Conservation (phyloP, 1,284 basidiomycete species). For the Tranzscheliella williamsii region DNA sequence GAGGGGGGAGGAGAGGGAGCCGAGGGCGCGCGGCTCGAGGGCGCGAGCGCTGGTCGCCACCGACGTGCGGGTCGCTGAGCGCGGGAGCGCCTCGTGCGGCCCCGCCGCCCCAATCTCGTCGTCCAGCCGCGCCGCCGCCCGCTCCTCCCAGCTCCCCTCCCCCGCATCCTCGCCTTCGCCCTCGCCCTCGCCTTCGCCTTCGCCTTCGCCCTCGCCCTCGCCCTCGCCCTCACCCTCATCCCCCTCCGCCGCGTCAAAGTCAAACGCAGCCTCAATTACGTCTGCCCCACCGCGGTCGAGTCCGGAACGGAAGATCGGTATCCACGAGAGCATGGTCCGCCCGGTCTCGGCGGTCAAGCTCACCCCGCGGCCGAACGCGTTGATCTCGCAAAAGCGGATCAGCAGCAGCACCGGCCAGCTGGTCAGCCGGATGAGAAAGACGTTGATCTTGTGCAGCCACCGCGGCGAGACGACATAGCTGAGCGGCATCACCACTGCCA, state of each 20-base stretch:
- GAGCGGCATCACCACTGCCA: conserved; percentile 40
- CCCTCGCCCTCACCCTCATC: conserved; percentile 16
- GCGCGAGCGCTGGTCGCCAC: conserved; percentile 14
- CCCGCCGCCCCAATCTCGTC: background rate
- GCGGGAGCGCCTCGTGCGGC: conserved; percentile 7
- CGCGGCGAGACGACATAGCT: conserved; percentile 39
- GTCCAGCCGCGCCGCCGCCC: conserved; percentile 9
- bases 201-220: conserved; percentile 9
- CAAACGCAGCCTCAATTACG: conserved; percentile 38
- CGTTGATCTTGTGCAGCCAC: conserved; percentile 68
- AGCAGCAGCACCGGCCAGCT: conserved; percentile 81
- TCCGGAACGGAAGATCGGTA: conserved; percentile 14
- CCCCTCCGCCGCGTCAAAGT: conserved; percentile 6
- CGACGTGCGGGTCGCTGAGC: conserved; percentile 11
- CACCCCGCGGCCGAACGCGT: conserved; percentile 60
- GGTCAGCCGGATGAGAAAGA: conserved; percentile 68
- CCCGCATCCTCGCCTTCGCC: conserved; percentile 2
- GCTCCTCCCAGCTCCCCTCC: conserved; percentile 22
- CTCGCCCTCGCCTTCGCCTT: conserved; percentile 13
- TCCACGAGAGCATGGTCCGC: conserved; percentile 13
- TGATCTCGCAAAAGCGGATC: conserved; percentile 82
- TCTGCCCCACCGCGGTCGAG: conserved; percentile 18
- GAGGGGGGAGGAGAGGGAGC: conserved; percentile 5
- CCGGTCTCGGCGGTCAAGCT: conserved; percentile 46
- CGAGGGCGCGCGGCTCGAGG: background rate